Evolutionary conservation across 73 alveolate genomes (phyloP), one percentile per base, ranked within the genome.

Genomic region (Paraurostyla sp.): DNA sequence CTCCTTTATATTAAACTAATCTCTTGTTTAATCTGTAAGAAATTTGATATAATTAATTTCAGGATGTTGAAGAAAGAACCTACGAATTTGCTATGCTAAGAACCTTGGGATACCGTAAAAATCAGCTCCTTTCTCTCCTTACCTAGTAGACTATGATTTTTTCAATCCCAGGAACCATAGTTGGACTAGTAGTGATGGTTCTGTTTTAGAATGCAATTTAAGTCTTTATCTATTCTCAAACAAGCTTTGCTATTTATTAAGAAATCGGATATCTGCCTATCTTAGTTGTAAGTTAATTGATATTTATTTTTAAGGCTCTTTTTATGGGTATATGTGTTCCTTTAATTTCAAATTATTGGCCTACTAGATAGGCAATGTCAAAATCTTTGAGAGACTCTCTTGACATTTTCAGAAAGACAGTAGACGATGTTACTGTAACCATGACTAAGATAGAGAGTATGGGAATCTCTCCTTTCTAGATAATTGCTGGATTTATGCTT

Each of bases 11-110:
- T 85, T 92, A 25, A 87, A 76, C 33, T 51, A 80, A 81, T 76
- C 93, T 45, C 76, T 92, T 25, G 92, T 92, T 80, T 50, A 88
- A 59, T 85, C 93, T 18, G 86, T 73, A 73, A 73, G 23, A 46
- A 15, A 15, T 15, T 46, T 46, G 13, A 15, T 46, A 46, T 46
- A 18, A 46, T 46, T 46, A 15, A 46, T 46, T n/a, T 73, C n/a
- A 73, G 86, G 91, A 92, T 69, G 89, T 92, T 0, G 93, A 92
- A 59, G 95, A 92, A 69, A 78, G 95, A 58, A 69, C 87, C 0
- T 92, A 92, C 81, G 95, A 92, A 71, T 92, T 82, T 49, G 94
- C 93, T 0, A 80, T 92, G 94, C 65, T 92, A n/a, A 76, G 97
- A 35, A 60, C 93, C 40, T 71, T 92, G 65, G 97, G 97, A 15